A percentile compares a stretch with the other conserved stretches of the same genome.
These are phyloP conservation scores for Liriodendron chinense DNA, from an alignment of 164 flowering plant genomes.

Conservation along the genomic window DNA sequence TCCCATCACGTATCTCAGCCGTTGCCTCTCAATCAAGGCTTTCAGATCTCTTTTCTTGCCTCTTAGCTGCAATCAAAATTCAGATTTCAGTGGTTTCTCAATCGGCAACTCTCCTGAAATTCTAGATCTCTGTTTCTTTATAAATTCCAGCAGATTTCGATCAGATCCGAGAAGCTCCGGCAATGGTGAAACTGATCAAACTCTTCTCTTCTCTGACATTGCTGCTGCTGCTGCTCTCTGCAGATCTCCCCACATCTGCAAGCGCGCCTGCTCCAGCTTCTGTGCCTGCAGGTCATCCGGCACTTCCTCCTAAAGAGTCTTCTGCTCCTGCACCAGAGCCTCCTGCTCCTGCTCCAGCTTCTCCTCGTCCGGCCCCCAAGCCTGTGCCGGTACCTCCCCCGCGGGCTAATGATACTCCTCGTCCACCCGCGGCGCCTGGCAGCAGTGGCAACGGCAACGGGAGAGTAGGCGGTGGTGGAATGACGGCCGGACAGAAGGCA, in stretches of 20 bases:
- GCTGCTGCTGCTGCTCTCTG: neutral
- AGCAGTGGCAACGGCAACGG: neutral
- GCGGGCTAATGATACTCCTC: neutral
- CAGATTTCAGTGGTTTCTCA: no score
- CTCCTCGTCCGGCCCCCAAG: neutral
- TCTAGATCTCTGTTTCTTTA: neutral
- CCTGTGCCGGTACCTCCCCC: neutral
- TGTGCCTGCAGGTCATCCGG: neutral
- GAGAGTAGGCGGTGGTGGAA: constrained; percentile 1
- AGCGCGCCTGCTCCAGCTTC: neutral
- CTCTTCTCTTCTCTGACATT: neutral
- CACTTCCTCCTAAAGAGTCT: neutral
- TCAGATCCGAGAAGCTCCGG: neutral
- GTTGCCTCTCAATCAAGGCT: no score
- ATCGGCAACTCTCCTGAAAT: neutral
- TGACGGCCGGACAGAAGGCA: constrained; percentile 22
- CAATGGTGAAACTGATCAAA: neutral
- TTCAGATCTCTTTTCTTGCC: no score
- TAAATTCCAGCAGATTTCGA: no score
- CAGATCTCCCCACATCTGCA: neutral
- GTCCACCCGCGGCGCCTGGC: neutral
- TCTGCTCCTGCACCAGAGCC: neutral
- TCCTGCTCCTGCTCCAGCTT: neutral
- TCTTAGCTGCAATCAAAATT: no score
- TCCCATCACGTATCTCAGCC: no score